Base-by-base conservation (phyloP, 2,329 filamentous ascomycete genomes). In the Fusarium oxysporum region DNA sequence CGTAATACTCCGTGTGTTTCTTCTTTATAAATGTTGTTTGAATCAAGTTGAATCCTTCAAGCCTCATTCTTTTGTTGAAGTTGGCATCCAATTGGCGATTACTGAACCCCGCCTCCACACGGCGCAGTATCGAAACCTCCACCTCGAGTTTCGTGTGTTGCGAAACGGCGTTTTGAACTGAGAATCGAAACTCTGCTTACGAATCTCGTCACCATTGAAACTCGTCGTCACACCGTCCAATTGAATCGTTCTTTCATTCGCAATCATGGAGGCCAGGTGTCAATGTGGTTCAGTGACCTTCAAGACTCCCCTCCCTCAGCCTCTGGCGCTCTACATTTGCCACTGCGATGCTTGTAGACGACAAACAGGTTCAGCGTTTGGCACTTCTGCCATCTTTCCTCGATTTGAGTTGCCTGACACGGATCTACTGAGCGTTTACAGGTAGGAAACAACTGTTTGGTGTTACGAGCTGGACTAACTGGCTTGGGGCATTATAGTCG, bases 351-450 rank as follows among this genome's bases (percentile, higher is more conserved):
- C 91, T 78, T 93, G 92, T 80, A 87, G 89, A 53, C 86, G 88
- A 64, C 91, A 93, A 82, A 89, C 90, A 35, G 85, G 88, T 60
- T 91, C 90, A 12, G 90, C 91, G 3, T 93, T 92, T 80, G 91
- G 91, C 33, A 88, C 90, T 37, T 91, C 90, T 40, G 91, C 91
- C 73, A 92, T 92, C 68, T 93, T 92, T 75, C 91, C 91, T 2
- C 84, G 84, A n/a, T 93, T 93, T 68, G 79, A 83, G 14, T 81
- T 93, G 33, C 89, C 90, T 0, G 80, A 81, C 41, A 81, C 78
- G 21, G 83, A 86, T 28, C 69, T 84, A 51, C 76, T 91, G 72
- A 86, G 86, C 64, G 88, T 86, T 71, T 90, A 90, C 72, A 84
- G 83, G 88, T 78, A 68, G 4, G 67, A 23, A 25, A n/a, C 8